Percentiles rank a stretch among this genome's conserved stretches.
Conservation (phyloP, 1,284 basidiomycete species). For the Limonomyces culmigenus region DNA sequence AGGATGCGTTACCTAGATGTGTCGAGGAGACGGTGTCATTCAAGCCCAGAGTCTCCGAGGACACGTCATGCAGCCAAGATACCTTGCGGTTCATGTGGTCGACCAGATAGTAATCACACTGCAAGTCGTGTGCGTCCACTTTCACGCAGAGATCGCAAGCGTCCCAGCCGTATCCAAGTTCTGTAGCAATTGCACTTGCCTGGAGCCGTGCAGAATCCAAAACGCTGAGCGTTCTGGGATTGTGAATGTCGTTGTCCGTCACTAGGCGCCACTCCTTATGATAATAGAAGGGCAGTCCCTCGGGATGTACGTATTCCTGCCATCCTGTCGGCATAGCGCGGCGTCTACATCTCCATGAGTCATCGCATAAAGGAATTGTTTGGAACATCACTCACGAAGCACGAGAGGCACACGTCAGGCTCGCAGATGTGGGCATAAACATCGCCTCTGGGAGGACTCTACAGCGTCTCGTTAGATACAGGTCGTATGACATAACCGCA, state of each 20-base stretch:
- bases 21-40: constrained; percentile 8
- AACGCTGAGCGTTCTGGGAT: constrained; percentile 1
- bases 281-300: constrained; percentile 12
- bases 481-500: no score
- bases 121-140: constrained; percentile 5
- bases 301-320: constrained; percentile 9
- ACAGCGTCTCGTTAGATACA: no score
- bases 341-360: no score
- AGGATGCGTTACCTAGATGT: constrained; percentile 11
- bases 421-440: no score
- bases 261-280: constrained; percentile 8
- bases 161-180: constrained; percentile 3
- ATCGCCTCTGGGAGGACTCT: no score
- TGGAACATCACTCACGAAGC: no score
- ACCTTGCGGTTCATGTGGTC: constrained; percentile 11
- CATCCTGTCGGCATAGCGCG: not conserved
- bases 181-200: constrained; percentile 1
- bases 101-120: constrained; percentile 13
- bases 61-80: constrained; percentile 12
- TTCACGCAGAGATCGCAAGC: constrained; percentile 11
- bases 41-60: constrained; percentile 9
- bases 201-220: constrained; percentile 4
- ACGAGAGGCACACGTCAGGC: no score
- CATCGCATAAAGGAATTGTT: no score
- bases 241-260: constrained; percentile 9